Base-by-base conservation (phyloP, 441 rosid genomes). In the Cnidoscolus chayamansa region DNA sequence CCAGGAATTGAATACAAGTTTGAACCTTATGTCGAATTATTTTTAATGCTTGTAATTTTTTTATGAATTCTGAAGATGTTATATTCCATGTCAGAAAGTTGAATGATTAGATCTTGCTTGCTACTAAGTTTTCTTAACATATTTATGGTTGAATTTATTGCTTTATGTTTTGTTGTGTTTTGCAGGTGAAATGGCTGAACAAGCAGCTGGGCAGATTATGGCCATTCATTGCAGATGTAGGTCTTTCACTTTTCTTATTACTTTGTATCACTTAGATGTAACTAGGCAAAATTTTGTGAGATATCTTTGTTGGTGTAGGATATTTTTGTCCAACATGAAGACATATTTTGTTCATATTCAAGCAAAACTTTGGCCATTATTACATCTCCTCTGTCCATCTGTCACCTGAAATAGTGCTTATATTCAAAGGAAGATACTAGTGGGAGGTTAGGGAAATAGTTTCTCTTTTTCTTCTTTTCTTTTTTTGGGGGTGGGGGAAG, bases 171-270 rank as follows among this genome's bases (percentile, higher is more conserved):
- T 76, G 84, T 81, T 65, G 57, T 47, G 31, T 76, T 67, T 55
- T 69, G 66, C 84, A 95, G 99, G 99, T 90, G 80, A 93, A 95
- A 80, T 95, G 99, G 99, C 66, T 95, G 84, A 95, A 95, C 87
- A 92, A 91, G 87, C 90, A 87, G 81, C 81, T 95, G 75, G 73
- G 86, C 88, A 95, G 93, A 84, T 79, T 95, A 77, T 95, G 99
- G 99, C 99, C 99, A 59, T 95, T 70, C 72, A 73, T 95, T 59
- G 98, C 97, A 25, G 98, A 95, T 80, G 99, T 92, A 83, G 88
- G 85, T 53, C 71, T 59, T 64, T 79, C 31, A 47, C 67, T 75
- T 69, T 76, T 56, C 10, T 78, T 40, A 0, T 48, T 10, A 56
- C 32, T 47, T 55, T 17, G 54, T 48, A 45, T 25, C 37, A 69